These are phyloP conservation scores for Akanthomyces muscarius DNA, from an alignment of 2,329 filamentous ascomycete species.

Conservation along the genomic window DNA sequence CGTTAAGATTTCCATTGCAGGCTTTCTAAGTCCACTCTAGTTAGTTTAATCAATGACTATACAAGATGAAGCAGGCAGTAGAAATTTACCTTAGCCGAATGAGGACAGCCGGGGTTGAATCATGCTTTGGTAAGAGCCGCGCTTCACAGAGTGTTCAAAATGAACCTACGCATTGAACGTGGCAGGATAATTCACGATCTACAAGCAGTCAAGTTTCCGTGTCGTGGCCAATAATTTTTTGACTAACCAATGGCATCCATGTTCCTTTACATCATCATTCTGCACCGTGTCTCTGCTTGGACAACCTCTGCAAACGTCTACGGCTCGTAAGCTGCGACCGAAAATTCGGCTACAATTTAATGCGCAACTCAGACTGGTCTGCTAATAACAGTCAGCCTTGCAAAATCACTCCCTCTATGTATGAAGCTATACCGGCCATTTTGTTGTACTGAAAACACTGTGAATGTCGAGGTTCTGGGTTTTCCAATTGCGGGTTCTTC, in stretches of 20 bases:
- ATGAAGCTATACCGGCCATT: too few relatives aligned
- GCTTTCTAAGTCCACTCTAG: not conserved
- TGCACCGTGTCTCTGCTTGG: not conserved
- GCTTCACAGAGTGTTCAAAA: not conserved
- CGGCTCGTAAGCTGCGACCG: not conserved
- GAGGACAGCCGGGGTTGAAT: not conserved
- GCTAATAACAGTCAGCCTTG: too few relatives aligned
- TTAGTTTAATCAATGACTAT: not conserved
- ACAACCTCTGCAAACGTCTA: not conserved
- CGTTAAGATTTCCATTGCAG: not conserved
- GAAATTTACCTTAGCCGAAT: not conserved
- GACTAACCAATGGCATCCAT: not conserved
- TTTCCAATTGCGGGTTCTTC: not conserved
- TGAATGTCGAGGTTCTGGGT: not conserved
- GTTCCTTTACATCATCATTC: not conserved
- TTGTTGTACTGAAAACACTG: not conserved
- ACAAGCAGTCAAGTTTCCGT: not conserved
- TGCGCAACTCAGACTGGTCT: too few relatives aligned
- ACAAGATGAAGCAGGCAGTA: not conserved
- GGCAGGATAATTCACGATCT: not conserved
- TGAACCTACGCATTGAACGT: not conserved
- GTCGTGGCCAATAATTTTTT: not conserved
- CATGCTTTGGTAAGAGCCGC: not conserved
- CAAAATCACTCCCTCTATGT: too few relatives aligned
- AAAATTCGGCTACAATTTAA: not conserved